phyloP scores from a whole-genome alignment of 805 yeast species.

The Ogataea henricii region DNA sequence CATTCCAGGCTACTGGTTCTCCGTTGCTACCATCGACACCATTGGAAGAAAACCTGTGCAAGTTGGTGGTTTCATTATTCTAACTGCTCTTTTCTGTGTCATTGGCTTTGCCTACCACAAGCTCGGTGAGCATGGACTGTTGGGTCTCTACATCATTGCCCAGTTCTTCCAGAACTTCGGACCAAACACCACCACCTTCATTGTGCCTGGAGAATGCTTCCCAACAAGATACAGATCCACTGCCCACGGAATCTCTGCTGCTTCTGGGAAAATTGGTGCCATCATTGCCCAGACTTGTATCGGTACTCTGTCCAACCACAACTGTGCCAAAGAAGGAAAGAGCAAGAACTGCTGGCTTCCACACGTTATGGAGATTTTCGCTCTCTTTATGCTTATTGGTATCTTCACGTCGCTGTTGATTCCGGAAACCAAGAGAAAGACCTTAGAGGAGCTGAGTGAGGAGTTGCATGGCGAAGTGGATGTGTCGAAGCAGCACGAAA shows the following conservation, averaged over 20 bases:
- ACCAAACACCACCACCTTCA: slow-evolving; percentile 90
- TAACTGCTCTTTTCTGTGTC: slow-evolving; percentile 72
- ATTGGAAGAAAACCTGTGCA: slow-evolving; percentile 87
- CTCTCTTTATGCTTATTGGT: slow-evolving; percentile 88
- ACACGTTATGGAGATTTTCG: slow-evolving; percentile 92
- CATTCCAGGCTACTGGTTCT: slow-evolving; percentile 89
- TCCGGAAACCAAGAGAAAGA: slow-evolving; percentile 91
- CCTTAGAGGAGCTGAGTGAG: slow-evolving; percentile 82
- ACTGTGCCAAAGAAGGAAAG: slow-evolving; percentile 57
- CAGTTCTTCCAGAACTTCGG: slow-evolving; percentile 93
- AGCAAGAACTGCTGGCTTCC: slow-evolving; percentile 76
- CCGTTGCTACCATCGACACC: slow-evolving; percentile 77
- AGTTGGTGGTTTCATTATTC: slow-evolving; percentile 68
- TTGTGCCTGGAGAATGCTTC: slow-evolving; percentile 88
- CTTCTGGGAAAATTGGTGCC: slow-evolving; percentile 89
- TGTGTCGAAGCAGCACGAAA: slow-evolving; percentile 26
- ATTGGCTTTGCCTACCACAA: slow-evolving; percentile 85
- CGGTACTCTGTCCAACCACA: slow-evolving; percentile 81
- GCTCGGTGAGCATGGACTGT: slow-evolving; percentile 62
- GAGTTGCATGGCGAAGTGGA: slow-evolving; percentile 80
- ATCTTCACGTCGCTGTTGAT: slow-evolving; percentile 61
- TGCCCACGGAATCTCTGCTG: slow-evolving; percentile 95
- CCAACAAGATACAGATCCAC: slow-evolving; percentile 96
- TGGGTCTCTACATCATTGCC: slow-evolving; percentile 75
- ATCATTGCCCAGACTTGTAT: slow-evolving; percentile 86